Evolutionary conservation across 257 asterid species (phyloP).

Genomic region (Solanum piurae): DNA sequence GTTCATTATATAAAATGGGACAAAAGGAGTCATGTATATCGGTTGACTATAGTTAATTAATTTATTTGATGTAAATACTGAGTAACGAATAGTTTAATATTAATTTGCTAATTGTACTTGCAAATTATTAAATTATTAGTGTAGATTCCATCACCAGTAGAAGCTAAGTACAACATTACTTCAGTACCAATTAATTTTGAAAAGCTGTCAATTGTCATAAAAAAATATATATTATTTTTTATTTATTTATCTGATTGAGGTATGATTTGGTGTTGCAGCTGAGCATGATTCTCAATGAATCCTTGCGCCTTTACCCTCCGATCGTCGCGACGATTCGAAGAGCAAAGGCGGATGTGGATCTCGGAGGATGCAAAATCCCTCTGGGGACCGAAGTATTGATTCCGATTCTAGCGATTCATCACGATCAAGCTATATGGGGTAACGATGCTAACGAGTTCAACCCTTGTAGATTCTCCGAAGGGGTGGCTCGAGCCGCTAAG

Average conservation of each 20-base stretch:
- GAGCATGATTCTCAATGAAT: constrained; percentile 34
- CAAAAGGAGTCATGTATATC: neutral
- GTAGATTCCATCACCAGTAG: neutral
- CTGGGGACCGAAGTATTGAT: constrained; percentile 29
- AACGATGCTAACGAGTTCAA: constrained; percentile 30
- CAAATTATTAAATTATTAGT: neutral
- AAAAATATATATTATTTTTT: neutral
- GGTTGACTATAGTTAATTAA: too few relatives aligned
- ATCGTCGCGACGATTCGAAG: constrained; percentile 32
- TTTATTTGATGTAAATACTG: neutral
- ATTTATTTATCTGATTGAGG: neutral
- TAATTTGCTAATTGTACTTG: neutral
- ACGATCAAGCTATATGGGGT: constrained; percentile 34
- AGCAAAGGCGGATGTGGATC: constrained; percentile 32
- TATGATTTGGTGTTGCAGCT: constrained; percentile 11
- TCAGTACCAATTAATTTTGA: neutral
- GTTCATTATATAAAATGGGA: neutral
- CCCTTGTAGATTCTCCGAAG: constrained; percentile 26
- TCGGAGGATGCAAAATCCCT: constrained; percentile 33
- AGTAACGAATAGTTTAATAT: too few relatives aligned
- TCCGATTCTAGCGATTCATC: constrained; percentile 41
- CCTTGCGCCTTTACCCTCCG: constrained; percentile 34
- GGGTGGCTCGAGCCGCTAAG: constrained; percentile 29
- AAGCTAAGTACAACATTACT: neutral
- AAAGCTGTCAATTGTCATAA: neutral